Evolutionary conservation across 225 moss, liverwort and hornwort genomes (phyloP), one percentile per base, ranked within the genome.

Genomic region (Asterella californica): DNA sequence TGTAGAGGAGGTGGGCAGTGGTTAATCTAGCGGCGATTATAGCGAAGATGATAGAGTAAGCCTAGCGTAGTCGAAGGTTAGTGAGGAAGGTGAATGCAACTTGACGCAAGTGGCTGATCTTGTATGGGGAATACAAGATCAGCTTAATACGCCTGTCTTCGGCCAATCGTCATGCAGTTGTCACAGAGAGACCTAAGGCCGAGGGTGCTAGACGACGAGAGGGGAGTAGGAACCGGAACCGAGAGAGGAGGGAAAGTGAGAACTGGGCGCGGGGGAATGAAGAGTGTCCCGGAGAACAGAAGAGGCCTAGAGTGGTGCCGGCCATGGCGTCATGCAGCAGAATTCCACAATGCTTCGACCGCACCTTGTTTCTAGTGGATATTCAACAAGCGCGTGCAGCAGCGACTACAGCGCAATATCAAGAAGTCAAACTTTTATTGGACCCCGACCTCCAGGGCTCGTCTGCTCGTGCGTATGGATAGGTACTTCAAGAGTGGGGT

Each of bases 251-350:
- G 19, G 53, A n/a, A n/a, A n/a, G 15, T 12, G 53, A 53, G 53
- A 50, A 50, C 50, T 50, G 50, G 53, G 69, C 9, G 69, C 69
- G 29, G 69, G 10, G 53, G 19, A 53, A 57, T 57, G 57, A 57
- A 70, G 70, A 32, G 29, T 24, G 29, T 12, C 0, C 30, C 27
- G 30, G 47, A 14, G 21, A 63, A 5, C 47, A 53, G 30, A 17
- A 34, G 64, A 29, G 72, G 21, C 64, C 29, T 67, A 22, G 45
- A 72, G 1, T 24, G 18, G 48, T 54, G 81, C 73, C 79, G 81
- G 81, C 78, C 67, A 81, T 79, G 84, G 84, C 75, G 81, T 79
- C 81, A 84, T 64, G 79, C 68, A 57, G 76, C 55, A 70, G 78
- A 76, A 77, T 84, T 64, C 72, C 83, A 76, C 63, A 81, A 84